Evolutionary conservation across 208 protist species (phyloP).

Genomic region (Trypanosoma boissoni): DNA sequence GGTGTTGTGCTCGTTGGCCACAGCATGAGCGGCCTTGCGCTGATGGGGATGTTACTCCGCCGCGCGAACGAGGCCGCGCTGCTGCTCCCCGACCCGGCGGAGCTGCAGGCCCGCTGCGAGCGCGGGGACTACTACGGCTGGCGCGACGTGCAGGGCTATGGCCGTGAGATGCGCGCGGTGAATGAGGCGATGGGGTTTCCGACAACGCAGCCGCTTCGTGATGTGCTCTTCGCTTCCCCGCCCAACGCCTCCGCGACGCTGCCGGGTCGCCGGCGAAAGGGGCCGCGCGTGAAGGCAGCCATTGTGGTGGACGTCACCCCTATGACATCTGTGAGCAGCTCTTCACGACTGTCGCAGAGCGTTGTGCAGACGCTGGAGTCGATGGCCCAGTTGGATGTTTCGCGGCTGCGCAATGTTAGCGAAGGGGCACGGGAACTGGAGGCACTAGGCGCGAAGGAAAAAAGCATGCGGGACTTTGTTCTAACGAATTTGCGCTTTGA

Average conservation of each 20-base stretch:
- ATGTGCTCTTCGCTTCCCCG: slow-evolving; percentile 35
- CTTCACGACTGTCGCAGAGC: slow-evolving; percentile 5
- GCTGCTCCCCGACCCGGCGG: slow-evolving; percentile 21
- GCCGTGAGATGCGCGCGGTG: slow-evolving; percentile 50
- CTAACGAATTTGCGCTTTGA: slow-evolving; percentile 69
- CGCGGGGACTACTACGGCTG: slow-evolving; percentile 29
- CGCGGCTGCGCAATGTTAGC: slow-evolving; percentile 45
- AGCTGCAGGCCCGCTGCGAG: slow-evolving; percentile 10
- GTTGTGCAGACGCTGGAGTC: slow-evolving; percentile 34
- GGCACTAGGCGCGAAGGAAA: slow-evolving; percentile 50
- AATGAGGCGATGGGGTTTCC: slow-evolving; percentile 58
- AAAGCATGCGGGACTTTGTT: slow-evolving; percentile 74
- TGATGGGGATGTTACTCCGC: slow-evolving; percentile 66
- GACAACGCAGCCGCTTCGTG: slow-evolving; percentile 32
- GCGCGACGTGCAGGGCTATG: slow-evolving; percentile 14
- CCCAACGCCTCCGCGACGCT: slow-evolving; percentile 6
- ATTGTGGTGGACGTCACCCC: slow-evolving; percentile 83
- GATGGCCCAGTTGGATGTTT: slow-evolving; percentile 59
- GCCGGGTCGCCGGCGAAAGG: slow-evolving; percentile 1
- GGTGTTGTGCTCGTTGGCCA: slow-evolving; percentile 71
- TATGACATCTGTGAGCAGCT: slow-evolving; percentile 21
- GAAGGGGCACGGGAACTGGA: slow-evolving; percentile 46
- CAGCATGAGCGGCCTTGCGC: slow-evolving; percentile 85
- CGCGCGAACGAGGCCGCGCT: slow-evolving; percentile 68
- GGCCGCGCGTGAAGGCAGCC: slow-evolving; percentile 41